Conservation (phyloP, 176 grass and related monocot genomes). For the Alopecurus myosuroides region DNA sequence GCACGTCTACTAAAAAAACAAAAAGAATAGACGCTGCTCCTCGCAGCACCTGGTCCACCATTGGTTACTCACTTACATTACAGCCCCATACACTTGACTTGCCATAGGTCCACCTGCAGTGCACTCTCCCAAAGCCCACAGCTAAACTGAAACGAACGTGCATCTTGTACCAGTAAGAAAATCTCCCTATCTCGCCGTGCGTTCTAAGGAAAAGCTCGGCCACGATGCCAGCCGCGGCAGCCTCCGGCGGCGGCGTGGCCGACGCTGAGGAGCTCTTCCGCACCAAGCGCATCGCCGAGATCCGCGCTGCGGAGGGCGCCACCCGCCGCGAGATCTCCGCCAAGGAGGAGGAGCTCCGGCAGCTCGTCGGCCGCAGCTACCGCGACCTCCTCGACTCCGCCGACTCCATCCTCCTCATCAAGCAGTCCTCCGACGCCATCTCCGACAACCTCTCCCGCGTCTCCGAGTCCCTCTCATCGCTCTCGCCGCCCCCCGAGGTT, state of each 20-base stretch:
- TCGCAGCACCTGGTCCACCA: too few relatives aligned
- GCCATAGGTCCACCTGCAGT: not conserved
- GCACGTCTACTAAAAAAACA: too few relatives aligned
- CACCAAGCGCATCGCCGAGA: slow-evolving; percentile 79
- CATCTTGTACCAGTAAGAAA: slow-evolving; percentile 6
- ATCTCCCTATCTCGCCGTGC: slow-evolving; percentile 46
- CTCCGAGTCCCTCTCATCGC: slow-evolving; percentile 62
- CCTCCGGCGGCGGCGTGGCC: slow-evolving; percentile 31
- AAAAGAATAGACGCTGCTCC: too few relatives aligned
- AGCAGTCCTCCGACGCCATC: slow-evolving; percentile 76
- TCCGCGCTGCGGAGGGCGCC: slow-evolving; percentile 55
- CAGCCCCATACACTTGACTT: too few relatives aligned
- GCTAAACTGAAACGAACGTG: slow-evolving; percentile 24
- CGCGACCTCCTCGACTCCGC: slow-evolving; percentile 96
- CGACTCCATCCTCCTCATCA: slow-evolving; percentile 88
- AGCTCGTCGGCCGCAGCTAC: slow-evolving; percentile 96
- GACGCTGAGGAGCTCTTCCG: slow-evolving; percentile 95
- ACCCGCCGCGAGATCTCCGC: slow-evolving; percentile 82
- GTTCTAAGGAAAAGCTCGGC: not conserved
- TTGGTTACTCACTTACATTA: too few relatives aligned
- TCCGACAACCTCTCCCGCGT: slow-evolving; percentile 64
- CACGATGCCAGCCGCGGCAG: slow-evolving; percentile 35
- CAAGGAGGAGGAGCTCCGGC: slow-evolving; percentile 95
- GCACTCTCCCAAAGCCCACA: not conserved
- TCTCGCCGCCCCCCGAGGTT: slow-evolving; percentile 45